Evolutionary conservation across 179 eudicot genomes (phyloP), one percentile per base, ranked within the genome.

Genomic region (Corrigiola litoralis): DNA sequence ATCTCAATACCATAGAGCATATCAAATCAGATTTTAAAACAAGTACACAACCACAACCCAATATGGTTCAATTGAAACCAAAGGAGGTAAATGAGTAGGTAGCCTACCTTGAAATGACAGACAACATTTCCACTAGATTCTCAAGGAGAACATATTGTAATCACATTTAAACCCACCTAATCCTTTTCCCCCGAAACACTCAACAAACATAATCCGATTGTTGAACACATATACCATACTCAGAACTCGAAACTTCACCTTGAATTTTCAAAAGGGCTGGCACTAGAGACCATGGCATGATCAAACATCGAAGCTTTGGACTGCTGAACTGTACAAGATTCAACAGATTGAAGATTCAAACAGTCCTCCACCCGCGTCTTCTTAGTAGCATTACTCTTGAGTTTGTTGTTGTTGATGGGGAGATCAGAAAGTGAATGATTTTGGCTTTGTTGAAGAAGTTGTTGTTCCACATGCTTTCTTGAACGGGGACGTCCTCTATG

Each of bases 381-480:
- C 70, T 69, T 77, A 33, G 69, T 2, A 20, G 36, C 48, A 21
- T 34, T 74, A 13, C 51, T 54, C 14, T 46, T 58, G 27, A 44
- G 41, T 42, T 31, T 57, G 61, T 2, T 58, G 13, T n/a, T 48
- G 61, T 46, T 67, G 33, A 28, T 11, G 25, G 63, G 48, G 33
- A 63, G 53, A 47, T 49, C 52, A 48, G 55, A 58, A 20, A 51
- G 23, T 31, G 75, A 10, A 67, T 21, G 62, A 74, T 78, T 60
- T 77, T 77, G 75, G 34, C 42, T 38, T 0, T 60, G 55, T 27
- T 68, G 67, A 3, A 34, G 70, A 4, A 63, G 76, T 27, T 45
- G 75, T 33, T 51, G 61, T 87, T 92, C 98, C 98, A 92, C 98
- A 87, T 73, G 98, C 98, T 92, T 92, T 92, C 98, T 92, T 92